Evolutionary conservation across 495 filamentous ascomycete genomes (phyloP).

Genomic region (Podospora fimiseda): DNA sequence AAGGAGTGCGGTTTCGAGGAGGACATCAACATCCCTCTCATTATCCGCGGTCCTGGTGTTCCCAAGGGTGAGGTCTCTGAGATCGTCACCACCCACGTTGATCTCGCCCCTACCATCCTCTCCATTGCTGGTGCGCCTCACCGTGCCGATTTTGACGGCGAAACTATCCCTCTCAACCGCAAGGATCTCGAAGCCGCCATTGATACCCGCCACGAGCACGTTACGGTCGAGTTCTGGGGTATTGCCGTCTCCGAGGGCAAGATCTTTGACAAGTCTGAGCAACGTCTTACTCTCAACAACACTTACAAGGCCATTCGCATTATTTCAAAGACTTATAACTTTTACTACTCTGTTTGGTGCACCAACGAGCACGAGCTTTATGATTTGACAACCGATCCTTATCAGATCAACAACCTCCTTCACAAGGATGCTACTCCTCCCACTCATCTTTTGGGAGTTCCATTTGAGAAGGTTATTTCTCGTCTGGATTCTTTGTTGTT

Average conservation of each 20-base stretch:
- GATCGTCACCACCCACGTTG: slow-evolving; percentile 61
- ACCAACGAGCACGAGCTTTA: slow-evolving; percentile 60
- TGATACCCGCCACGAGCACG: slow-evolving; percentile 50
- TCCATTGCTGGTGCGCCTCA: slow-evolving; percentile 43
- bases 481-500: slow-evolving; percentile 57
- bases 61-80: slow-evolving; percentile 38
- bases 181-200: slow-evolving; percentile 24
- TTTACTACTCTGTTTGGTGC: slow-evolving; percentile 64
- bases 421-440: slow-evolving; percentile 17
- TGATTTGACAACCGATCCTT: slow-evolving; percentile 55
- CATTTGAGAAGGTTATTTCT: slow-evolving; percentile 37
- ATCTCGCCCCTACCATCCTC: slow-evolving; percentile 62
- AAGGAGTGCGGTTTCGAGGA: slow-evolving; percentile 69
- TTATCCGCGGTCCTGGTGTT: slow-evolving; percentile 56
- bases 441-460: slow-evolving; percentile 37
- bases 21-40: slow-evolving; percentile 65
- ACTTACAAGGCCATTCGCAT: slow-evolving; percentile 61
- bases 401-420: slow-evolving; percentile 55
- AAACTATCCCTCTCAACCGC: slow-evolving; percentile 44
- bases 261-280: slow-evolving; percentile 17
- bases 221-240: slow-evolving; percentile 63
- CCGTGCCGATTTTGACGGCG: slow-evolving; percentile 54
- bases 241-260: slow-evolving; percentile 45
- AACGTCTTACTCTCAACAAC: slow-evolving; percentile 39
- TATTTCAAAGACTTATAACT: slow-evolving; percentile 45